phyloP scores from a whole-genome alignment of 495 filamentous ascomycete genomes.

The Daldinia grandis region DNA sequence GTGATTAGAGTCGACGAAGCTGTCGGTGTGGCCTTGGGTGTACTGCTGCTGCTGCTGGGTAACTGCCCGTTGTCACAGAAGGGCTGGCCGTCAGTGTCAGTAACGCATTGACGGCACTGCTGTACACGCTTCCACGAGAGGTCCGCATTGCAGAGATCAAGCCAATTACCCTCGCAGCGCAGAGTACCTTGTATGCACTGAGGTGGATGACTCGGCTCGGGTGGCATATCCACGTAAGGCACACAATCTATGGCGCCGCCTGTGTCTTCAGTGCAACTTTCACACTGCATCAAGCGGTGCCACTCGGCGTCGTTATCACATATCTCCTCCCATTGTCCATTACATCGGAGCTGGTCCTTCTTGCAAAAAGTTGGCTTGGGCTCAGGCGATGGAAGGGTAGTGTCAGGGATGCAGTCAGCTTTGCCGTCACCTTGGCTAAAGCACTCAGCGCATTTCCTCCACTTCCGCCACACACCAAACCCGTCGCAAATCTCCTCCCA shows the following conservation, averaged over 20 bases:
- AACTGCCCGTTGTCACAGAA: background rate
- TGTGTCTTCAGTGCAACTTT: background rate
- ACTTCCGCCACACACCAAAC: background rate
- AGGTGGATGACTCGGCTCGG: background rate
- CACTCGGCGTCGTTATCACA: background rate
- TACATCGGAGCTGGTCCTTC: constrained; percentile 8
- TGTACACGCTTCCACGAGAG: background rate
- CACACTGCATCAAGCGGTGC: background rate
- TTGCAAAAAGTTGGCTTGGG: background rate
- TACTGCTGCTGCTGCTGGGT: background rate
- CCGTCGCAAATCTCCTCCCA: constrained; percentile 14
- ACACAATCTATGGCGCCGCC: constrained; percentile 6
- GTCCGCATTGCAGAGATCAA: constrained; percentile 2
- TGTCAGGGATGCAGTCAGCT: constrained; percentile 4
- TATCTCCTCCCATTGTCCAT: constrained; percentile 10
- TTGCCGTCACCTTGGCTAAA: background rate
- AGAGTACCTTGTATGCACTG: background rate
- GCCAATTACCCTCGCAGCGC: constrained; percentile 4
- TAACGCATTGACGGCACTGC: constrained; percentile 4
- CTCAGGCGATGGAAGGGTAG: background rate
- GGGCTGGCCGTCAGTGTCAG: background rate
- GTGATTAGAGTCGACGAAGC: background rate
- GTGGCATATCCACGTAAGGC: background rate
- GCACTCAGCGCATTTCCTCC: background rate
- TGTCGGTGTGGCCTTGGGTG: background rate